Percentiles rank a stretch among this genome's conserved stretches.
These are phyloP conservation scores for Mortierella sp. DNA, from an alignment of 371 early-diverging fungal genomes.

Conservation along the genomic window DNA sequence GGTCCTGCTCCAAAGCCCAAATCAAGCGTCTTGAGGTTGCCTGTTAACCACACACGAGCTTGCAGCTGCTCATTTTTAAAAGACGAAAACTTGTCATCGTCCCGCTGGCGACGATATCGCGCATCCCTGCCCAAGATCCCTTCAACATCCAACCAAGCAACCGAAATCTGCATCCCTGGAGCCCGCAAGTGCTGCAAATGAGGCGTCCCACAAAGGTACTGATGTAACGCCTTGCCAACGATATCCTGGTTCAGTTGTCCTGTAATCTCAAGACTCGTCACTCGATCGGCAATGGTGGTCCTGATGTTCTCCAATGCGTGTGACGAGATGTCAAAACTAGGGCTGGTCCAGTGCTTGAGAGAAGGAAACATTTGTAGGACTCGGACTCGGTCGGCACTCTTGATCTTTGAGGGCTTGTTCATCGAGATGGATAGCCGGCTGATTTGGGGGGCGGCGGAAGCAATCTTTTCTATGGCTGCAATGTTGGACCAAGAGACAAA, in stretches of 20 bases:
- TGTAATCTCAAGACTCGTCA: conserved; percentile 9
- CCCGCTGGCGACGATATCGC: not conserved
- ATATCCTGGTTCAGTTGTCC: not conserved
- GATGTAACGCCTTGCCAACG: not conserved
- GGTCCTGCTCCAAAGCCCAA: not conserved
- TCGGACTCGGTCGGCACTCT: not conserved
- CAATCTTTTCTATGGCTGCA: not conserved
- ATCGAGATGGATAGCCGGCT: conserved; percentile 3
- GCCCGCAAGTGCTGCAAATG: conserved; percentile 2
- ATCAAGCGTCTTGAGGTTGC: conserved; percentile 7
- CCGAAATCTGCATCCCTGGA: not conserved
- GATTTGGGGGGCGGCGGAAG: not conserved
- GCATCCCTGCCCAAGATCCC: not conserved
- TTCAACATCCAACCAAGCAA: conserved; percentile 3
- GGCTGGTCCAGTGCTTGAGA: not conserved
- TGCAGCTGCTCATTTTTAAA: not conserved
- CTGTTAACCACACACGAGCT: not conserved
- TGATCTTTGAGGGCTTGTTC: conserved; percentile 2
- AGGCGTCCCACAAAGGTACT: not conserved
- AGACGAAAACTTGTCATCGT: not conserved
- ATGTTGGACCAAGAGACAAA: not conserved
- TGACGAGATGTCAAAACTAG: not conserved
- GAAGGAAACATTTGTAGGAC: not conserved
- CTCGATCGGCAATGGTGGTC: not conserved
- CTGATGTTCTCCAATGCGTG: not conserved